phyloP scores from a whole-genome alignment of 176 grass and related monocot genomes.

The Bothriochloa decipiens region DNA sequence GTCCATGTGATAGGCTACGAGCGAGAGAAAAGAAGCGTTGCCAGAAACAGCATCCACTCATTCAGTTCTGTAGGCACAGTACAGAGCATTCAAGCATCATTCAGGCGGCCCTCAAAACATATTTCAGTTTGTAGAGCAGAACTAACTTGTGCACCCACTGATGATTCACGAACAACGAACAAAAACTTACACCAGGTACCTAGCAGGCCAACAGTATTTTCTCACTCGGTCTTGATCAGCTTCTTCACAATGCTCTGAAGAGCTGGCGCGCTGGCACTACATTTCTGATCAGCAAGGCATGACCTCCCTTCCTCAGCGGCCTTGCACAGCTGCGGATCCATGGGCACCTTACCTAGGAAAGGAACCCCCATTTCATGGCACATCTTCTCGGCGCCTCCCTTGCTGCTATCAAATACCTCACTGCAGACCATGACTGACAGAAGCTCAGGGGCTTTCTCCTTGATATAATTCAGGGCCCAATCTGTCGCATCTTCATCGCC shows the following conservation, averaged over 20 bases:
- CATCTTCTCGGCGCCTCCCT: constrained; percentile 81
- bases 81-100: neutral
- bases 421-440: constrained; percentile 59
- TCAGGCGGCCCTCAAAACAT: neutral
- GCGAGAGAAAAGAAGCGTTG: neutral
- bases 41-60: neutral
- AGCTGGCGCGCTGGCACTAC: constrained; percentile 70
- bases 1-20: too few species aligned
- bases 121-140: neutral
- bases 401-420: constrained; percentile 87
- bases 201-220: neutral
- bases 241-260: constrained; percentile 78
- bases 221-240: constrained; percentile 47
- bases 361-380: constrained; percentile 80
- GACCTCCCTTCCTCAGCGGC: constrained; percentile 96
- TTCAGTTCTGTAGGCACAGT: neutral
- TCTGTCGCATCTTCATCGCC: constrained; percentile 63
- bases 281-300: constrained; percentile 81
- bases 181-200: neutral
- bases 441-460: constrained; percentile 74
- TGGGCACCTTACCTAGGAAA: constrained; percentile 90
- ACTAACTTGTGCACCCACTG: neutral
- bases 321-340: constrained; percentile 87
- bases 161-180: neutral
- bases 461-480: constrained; percentile 61